These are phyloP conservation scores for Reutealis trisperma DNA, from an alignment of 345 rosid species.

Conservation along the genomic window DNA sequence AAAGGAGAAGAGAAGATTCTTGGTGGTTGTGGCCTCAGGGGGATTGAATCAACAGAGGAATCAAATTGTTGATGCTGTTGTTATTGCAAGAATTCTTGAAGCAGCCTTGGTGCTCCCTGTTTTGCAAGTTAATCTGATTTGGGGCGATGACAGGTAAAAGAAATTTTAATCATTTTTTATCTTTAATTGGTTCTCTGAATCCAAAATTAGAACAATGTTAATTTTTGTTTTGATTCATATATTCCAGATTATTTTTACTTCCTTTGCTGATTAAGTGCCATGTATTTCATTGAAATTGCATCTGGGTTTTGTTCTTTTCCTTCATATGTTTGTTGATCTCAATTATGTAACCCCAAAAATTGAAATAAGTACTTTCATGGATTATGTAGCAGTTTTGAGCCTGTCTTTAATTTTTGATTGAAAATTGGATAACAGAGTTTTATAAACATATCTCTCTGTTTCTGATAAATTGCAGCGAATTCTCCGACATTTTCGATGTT, in stretches of 20 bases:
- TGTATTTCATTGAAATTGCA: not conserved
- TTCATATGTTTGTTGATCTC: not conserved
- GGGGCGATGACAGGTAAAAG: conserved; percentile 73
- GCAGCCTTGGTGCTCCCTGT: conserved; percentile 72
- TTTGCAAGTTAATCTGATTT: conserved; percentile 63
- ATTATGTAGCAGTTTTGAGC: not conserved
- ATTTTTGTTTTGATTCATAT: not conserved
- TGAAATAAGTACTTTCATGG: not conserved
- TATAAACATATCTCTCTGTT: not conserved
- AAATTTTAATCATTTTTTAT: no score
- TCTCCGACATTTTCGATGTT: conserved; percentile 58
- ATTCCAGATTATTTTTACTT: not conserved
- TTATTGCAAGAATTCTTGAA: conserved; percentile 72
- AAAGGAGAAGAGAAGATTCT: conserved; percentile 60
- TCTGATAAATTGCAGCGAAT: conserved; percentile 51
- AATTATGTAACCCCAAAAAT: not conserved
- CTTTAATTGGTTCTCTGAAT: not conserved
- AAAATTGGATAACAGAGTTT: not conserved
- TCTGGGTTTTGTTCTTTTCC: not conserved
- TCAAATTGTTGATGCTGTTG: conserved; percentile 77
- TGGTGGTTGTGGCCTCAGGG: conserved; percentile 69
- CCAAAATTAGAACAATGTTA: not conserved
- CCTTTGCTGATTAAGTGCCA: not conserved
- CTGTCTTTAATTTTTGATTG: not conserved
- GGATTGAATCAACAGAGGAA: conserved; percentile 74